Percentiles rank a stretch among this genome's conserved stretches.
These are phyloP conservation scores for Neurospora cerealis DNA, from an alignment of 495 filamentous ascomycete species.

Conservation along the genomic window DNA sequence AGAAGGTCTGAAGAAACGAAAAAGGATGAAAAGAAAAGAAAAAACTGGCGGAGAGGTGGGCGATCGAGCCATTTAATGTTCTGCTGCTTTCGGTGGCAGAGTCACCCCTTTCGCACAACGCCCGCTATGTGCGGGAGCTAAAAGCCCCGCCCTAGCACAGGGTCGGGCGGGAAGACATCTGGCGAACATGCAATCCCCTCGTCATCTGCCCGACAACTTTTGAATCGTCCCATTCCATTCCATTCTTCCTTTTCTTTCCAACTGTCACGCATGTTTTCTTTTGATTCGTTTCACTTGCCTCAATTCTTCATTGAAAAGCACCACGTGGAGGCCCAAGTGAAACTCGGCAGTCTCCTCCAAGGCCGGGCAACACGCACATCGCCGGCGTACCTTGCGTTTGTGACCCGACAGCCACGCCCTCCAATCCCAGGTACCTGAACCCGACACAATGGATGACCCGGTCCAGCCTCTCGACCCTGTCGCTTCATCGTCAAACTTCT, in stretches of 20 bases:
- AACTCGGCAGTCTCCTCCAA: background rate
- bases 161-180: background rate
- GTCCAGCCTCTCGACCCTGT: background rate
- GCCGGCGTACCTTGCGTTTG: background rate
- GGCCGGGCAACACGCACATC: background rate
- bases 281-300: background rate
- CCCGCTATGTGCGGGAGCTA: background rate
- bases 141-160: slow-evolving; percentile 1
- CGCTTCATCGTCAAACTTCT: background rate
- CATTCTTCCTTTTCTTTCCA: background rate
- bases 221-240: background rate
- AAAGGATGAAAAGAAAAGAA: slow-evolving; percentile 21
- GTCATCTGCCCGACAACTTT: background rate
- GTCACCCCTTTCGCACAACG: slow-evolving; percentile 6
- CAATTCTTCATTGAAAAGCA: background rate
- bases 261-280: background rate
- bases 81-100: slow-evolving; percentile 24
- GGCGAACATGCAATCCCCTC: background rate
- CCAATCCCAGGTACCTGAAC: background rate
- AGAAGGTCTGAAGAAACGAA: slow-evolving; percentile 10
- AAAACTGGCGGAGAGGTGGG: slow-evolving; percentile 28
- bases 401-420: background rate
- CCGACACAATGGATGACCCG: background rate
- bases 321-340: background rate
- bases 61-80: slow-evolving; percentile 33